A percentile compares a stretch with the other conserved stretches of the same genome.
Evolutionary conservation across 75 land plant genomes (phyloP).

Genomic region (Cupressus sempervirens): DNA sequence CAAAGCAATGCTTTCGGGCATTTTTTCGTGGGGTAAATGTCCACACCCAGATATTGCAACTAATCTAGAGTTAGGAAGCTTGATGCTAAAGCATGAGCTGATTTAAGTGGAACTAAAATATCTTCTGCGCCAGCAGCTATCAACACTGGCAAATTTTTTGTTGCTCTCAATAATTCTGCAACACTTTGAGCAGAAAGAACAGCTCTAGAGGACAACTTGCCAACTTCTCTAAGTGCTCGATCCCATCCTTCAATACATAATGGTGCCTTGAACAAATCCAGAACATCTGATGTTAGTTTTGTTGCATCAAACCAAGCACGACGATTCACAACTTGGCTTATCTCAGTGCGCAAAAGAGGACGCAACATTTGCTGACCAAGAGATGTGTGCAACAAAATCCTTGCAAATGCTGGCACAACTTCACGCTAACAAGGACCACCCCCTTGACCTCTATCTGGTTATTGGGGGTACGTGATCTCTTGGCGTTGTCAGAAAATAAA

Average conservation of each 20-base stretch:
- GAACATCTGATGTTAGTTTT: slow-evolving; percentile 80
- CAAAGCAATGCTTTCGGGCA: slow-evolving; percentile 80
- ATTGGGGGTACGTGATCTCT: no score
- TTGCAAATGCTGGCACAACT: slow-evolving; percentile 79
- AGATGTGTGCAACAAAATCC: slow-evolving; percentile 78
- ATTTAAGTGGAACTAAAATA: slow-evolving; percentile 60
- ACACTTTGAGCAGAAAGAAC: slow-evolving; percentile 55
- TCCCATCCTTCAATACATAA: slow-evolving; percentile 90
- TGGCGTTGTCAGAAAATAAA: no score
- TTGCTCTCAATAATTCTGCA: slow-evolving; percentile 48
- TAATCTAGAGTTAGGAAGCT: slow-evolving; percentile 75
- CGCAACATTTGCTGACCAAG: slow-evolving; percentile 85
- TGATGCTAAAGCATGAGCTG: slow-evolving; percentile 70
- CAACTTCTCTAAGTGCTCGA: slow-evolving; percentile 75
- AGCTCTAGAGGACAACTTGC: slow-evolving; percentile 50
- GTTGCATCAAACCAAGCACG: slow-evolving; percentile 92
- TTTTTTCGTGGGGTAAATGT: slow-evolving; percentile 89
- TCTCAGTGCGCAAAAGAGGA: slow-evolving; percentile 82
- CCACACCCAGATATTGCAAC: slow-evolving; percentile 89
- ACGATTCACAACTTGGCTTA: slow-evolving; percentile 83
- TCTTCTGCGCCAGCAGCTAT: slow-evolving; percentile 82
- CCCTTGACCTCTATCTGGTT: slow-evolving; percentile 75
- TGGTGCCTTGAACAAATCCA: slow-evolving; percentile 87
- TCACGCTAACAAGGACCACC: slow-evolving; percentile 74
- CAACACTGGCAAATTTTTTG: slow-evolving; percentile 63